Conservation (phyloP, 1,139 yeast genomes). For the Magnusiomyces tetraspermus region DNA sequence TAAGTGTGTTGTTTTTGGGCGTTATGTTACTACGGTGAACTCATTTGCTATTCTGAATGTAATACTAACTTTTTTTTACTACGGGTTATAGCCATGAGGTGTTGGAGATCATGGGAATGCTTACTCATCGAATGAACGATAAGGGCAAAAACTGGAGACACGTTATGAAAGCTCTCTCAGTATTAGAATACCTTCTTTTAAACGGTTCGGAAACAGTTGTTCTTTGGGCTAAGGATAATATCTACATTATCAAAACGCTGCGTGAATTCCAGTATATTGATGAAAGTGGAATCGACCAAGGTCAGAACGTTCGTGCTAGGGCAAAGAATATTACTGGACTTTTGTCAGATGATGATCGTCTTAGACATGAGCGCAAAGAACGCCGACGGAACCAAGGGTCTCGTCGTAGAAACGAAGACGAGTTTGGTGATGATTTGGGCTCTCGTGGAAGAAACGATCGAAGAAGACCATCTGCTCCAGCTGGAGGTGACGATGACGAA, state of each 20-base stretch:
- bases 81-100: conserved; percentile 47
- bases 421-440: conserved; percentile 13
- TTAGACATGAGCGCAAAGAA: conserved; percentile 36
- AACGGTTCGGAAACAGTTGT: conserved; percentile 84
- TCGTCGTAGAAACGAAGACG: conserved; percentile 37
- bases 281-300: conserved; percentile 75
- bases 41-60: no score
- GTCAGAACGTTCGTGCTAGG: conserved; percentile 77
- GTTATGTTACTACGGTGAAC: not conserved
- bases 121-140: conserved; percentile 83
- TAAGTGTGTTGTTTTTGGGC: conserved; percentile 15
- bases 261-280: conserved; percentile 52
- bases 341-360: conserved; percentile 74
- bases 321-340: conserved; percentile 66
- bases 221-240: conserved; percentile 73
- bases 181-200: conserved; percentile 74
- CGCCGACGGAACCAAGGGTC: not conserved
- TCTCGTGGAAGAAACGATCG: conserved; percentile 7
- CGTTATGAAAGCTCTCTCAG: conserved; percentile 76
- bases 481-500: conserved; percentile 57
- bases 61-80: conserved; percentile 13
- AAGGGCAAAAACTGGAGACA: conserved; percentile 85
- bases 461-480: conserved; percentile 10
- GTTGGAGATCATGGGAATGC: conserved; percentile 89
- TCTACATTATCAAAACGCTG: conserved; percentile 70